Conservation (phyloP, 2,329 filamentous ascomycete species). For the Xylaria sp. region DNA sequence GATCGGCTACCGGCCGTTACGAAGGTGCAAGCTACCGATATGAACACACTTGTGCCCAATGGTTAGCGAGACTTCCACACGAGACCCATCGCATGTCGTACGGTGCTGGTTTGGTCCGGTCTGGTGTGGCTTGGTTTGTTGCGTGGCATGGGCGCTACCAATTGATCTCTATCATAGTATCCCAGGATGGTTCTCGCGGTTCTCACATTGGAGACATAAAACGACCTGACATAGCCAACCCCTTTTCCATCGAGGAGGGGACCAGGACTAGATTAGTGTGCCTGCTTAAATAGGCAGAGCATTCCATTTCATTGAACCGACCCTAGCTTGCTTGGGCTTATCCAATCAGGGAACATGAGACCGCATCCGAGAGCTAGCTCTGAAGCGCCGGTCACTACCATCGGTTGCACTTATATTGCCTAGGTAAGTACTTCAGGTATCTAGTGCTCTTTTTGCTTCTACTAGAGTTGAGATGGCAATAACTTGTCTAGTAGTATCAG, state of each 20-base stretch:
- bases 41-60: slow-evolving; percentile 9
- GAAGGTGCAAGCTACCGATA: slow-evolving; percentile 34
- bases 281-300: slow-evolving; percentile 1
- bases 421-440: neutral
- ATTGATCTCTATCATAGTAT: slow-evolving; percentile 19
- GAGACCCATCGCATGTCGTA: slow-evolving; percentile 25
- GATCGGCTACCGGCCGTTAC: slow-evolving; percentile 35
- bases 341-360: slow-evolving; percentile 9
- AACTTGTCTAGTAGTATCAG: neutral
- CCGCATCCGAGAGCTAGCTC: neutral
- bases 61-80: slow-evolving; percentile 10
- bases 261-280: slow-evolving; percentile 1
- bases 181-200: no score
- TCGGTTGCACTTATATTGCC: slow-evolving; percentile 2
- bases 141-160: slow-evolving; percentile 30
- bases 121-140: slow-evolving; percentile 5
- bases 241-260: slow-evolving; percentile 1
- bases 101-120: neutral
- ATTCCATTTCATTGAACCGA: slow-evolving; percentile 23
- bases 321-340: neutral
- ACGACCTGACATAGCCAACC: slow-evolving; percentile 9
- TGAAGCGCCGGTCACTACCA: slow-evolving; percentile 1
- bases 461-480: no score
- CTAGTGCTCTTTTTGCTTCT: no score
- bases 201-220: slow-evolving; percentile 1